Conservation (phyloP, 164 flowering plant genomes). For the Protea cynaroides region DNA sequence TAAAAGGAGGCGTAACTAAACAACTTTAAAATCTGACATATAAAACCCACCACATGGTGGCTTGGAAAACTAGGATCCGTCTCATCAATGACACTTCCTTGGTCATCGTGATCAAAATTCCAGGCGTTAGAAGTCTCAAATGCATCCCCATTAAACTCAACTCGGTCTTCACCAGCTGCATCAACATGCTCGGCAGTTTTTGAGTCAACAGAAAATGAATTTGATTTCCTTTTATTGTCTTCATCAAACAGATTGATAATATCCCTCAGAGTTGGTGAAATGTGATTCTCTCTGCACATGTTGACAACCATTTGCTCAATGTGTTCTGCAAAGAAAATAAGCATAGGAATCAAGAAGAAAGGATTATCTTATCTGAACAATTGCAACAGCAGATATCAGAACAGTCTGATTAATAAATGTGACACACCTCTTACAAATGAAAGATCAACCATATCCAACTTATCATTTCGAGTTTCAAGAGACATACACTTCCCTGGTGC, state of each 20-base stretch:
- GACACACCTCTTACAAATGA: slow-evolving; percentile 73
- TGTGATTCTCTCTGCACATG: slow-evolving; percentile 50
- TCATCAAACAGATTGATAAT: slow-evolving; percentile 66
- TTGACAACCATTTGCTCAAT: slow-evolving; percentile 62
- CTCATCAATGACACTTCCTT: slow-evolving; percentile 41
- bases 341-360: slow-evolving; percentile 1
- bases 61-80: slow-evolving; percentile 34
- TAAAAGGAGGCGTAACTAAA: not conserved
- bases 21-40: not conserved
- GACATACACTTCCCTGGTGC: slow-evolving; percentile 61
- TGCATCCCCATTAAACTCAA: slow-evolving; percentile 23
- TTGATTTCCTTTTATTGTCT: slow-evolving; percentile 49
- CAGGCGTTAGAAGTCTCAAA: slow-evolving; percentile 37
- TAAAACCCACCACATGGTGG: slow-evolving; percentile 46
- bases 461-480: slow-evolving; percentile 24
- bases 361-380: not conserved
- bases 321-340: slow-evolving; percentile 38
- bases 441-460: slow-evolving; percentile 56
- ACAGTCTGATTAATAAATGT: slow-evolving; percentile 2
- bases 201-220: slow-evolving; percentile 26
- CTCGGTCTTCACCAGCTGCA: slow-evolving; percentile 9
- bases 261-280: slow-evolving; percentile 66
- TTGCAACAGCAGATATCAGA: not conserved
- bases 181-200: slow-evolving; percentile 27
- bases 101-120: slow-evolving; percentile 55